Evolutionary conservation across 139 green algal species (phyloP).

Genomic region (Picochlorum sp.): DNA sequence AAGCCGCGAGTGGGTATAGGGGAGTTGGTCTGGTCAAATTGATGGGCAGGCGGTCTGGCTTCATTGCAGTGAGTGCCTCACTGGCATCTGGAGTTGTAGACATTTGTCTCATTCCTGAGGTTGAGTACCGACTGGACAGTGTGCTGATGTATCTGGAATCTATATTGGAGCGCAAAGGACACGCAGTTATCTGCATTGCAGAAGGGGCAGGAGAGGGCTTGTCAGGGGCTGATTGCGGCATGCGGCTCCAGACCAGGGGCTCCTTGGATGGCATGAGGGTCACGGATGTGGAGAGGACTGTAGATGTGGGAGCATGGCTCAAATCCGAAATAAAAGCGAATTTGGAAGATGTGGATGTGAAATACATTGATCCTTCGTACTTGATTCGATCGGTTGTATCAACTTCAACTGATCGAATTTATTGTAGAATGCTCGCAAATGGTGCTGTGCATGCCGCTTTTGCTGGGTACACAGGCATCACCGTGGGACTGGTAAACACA

Average conservation of each 20-base stretch:
- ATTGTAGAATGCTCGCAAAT: constrained; percentile 87
- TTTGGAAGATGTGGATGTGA: constrained; percentile 51
- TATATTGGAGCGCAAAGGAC: constrained; percentile 74
- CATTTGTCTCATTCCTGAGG: constrained; percentile 89
- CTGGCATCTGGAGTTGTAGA: constrained; percentile 59
- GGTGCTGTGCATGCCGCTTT: constrained; percentile 92
- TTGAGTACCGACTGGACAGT: constrained; percentile 75
- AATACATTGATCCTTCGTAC: constrained; percentile 53
- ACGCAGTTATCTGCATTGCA: constrained; percentile 62
- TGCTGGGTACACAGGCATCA: constrained; percentile 72
- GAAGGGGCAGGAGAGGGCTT: constrained; percentile 65
- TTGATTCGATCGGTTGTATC: constrained; percentile 75
- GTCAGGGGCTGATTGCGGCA: neutral
- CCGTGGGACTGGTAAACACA: constrained; percentile 51
- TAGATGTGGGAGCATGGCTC: constrained; percentile 60
- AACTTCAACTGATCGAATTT: constrained; percentile 81
- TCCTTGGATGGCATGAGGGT: constrained; percentile 17
- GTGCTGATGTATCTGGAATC: constrained; percentile 71
- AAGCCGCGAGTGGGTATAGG: constrained; percentile 57
- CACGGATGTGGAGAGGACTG: constrained; percentile 27
- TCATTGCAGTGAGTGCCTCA: constrained; percentile 74
- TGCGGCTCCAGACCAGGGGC: neutral
- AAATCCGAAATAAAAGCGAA: constrained; percentile 46
- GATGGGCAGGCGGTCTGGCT: constrained; percentile 76
- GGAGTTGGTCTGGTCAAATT: constrained; percentile 79